Evolutionary conservation across 495 filamentous ascomycete species (phyloP), one percentile per base, ranked within the genome.

Genomic region (Aspergillus sparsus): DNA sequence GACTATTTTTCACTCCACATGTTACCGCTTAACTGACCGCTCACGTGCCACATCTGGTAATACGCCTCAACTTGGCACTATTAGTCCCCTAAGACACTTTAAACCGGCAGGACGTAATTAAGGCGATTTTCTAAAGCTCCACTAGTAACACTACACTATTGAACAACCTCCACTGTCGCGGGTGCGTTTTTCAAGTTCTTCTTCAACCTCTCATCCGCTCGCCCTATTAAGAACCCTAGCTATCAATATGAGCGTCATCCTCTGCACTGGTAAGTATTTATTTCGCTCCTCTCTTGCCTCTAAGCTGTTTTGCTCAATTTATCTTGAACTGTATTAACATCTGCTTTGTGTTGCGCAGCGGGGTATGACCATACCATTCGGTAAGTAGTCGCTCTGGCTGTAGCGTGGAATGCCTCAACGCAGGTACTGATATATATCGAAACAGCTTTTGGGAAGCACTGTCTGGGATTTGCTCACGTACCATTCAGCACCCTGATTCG

Each of bases 281-380:
- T 49, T 27, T 46, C 7, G 27, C 47, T 3, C 33, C 7, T 8
- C 12, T 1, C 16, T 18, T n/a, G 9, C 12, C 33, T 36, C 35
- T 54, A n/a, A 37, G 35, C 16, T 3, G 4, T 13, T 27, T 10
- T 11, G 15, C 0, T 21, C 45, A 13, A 11, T 18, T 5, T 15
- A 12, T 32, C 16, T 36, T 9, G 44, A 33, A 33, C 53, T 41
- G 49, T 51, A 52, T 58, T 63, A 53, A 63, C 53, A 18, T 21
- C 34, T 33, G 53, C 13, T 41, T 44, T 50, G 49, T 35, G 50
- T 52, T 49, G 55, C 54, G 71, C 75, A 91, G 94, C 94, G 74
- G 95, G 94, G 65, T 98, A 98, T 77, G 94, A 98, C 80, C 94
- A 98, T 78, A 98, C 94, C 41, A 98, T 98, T 67, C 86, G 94